These are phyloP conservation scores for Candida sojae DNA, from an alignment of 1,139 yeast species.

Conservation along the genomic window DNA sequence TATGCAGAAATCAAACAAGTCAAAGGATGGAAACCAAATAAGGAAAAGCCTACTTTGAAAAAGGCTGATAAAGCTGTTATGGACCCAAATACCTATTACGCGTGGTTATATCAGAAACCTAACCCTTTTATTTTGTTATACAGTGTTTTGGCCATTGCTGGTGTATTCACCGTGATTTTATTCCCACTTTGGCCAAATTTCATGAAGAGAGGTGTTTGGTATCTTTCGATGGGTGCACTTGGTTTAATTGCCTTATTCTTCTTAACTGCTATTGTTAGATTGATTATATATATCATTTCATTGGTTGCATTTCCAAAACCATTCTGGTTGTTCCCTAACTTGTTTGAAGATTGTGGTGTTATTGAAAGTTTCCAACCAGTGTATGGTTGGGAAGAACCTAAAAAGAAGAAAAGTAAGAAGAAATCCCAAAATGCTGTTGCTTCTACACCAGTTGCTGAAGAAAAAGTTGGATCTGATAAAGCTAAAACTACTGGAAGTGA, in stretches of 20 bases:
- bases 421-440: conserved; percentile 14
- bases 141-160: conserved; percentile 64
- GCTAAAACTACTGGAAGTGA: conserved; percentile 17
- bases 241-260: conserved; percentile 78
- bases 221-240: conserved; percentile 74
- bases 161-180: conserved; percentile 73
- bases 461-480: conserved; percentile 10
- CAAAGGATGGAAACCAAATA: conserved; percentile 65
- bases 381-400: conserved; percentile 79
- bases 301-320: conserved; percentile 64
- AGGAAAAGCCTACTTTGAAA: conserved; percentile 71
- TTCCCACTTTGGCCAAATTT: conserved; percentile 96
- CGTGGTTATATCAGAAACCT: conserved; percentile 84
- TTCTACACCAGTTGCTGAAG: conserved; percentile 7
- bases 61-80: conserved; percentile 69
- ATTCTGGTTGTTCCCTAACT: conserved; percentile 93
- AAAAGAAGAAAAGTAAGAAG: conserved; percentile 24
- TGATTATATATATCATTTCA: conserved; percentile 68
- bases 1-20: conserved; percentile 68
- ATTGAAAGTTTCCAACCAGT: conserved; percentile 88
- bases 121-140: conserved; percentile 66
- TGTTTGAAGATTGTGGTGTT: conserved; percentile 94
- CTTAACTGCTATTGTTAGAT: conserved; percentile 74
- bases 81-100: conserved; percentile 76
- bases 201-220: conserved; percentile 92